Base-by-base conservation (phyloP, 805 yeast genomes). In the Lipomyces japonicus region DNA sequence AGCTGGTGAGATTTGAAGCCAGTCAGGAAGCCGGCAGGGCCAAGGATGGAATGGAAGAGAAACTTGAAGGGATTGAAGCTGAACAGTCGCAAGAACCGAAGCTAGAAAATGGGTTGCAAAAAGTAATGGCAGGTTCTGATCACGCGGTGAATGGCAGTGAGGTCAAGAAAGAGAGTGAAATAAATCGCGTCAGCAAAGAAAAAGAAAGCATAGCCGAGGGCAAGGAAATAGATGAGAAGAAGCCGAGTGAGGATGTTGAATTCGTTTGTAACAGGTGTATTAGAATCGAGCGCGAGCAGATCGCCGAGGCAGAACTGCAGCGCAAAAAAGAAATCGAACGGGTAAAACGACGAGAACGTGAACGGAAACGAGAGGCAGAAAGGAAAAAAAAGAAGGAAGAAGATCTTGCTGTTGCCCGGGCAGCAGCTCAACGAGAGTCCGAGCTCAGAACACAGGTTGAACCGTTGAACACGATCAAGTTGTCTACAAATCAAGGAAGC, bases 201-300 rank as follows among this genome's bases (percentile, higher is more conserved):
- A 7, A 40, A 34, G 21, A 41, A 36, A 14, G 30, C 10, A 4
- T 16, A 3, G 36, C 12, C 41, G 24, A 12, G 19, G 38, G 48
- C 35, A 46, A 39, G 37, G 51, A 44, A 35, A 32, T 45, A 42
- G 45, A 38, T 16, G 41, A 50, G 25, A 3, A 30, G 21, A 34
- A 34, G 16, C 10, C 16, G 19, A 14, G 19, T 24, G 49, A 43
- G 31, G 49, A 53, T 7, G 50, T 30, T 14, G 57, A 51, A 22
- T 56, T 48, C 34, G 52, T 51, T 14, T 56, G 52, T 28, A 47
- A 42, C 28, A 26, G 55, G 30, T 56, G 59, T 22, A 25, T 49
- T 16, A 49, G 49, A 4, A 46, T 46, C 3, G 54, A 56, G 42
- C 34, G 31, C 18, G 58, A 49, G 46, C 36, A 49, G 24, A 30